phyloP scores from a whole-genome alignment of 2,329 filamentous ascomycete genomes.

The Colletotrichum zoysiae region DNA sequence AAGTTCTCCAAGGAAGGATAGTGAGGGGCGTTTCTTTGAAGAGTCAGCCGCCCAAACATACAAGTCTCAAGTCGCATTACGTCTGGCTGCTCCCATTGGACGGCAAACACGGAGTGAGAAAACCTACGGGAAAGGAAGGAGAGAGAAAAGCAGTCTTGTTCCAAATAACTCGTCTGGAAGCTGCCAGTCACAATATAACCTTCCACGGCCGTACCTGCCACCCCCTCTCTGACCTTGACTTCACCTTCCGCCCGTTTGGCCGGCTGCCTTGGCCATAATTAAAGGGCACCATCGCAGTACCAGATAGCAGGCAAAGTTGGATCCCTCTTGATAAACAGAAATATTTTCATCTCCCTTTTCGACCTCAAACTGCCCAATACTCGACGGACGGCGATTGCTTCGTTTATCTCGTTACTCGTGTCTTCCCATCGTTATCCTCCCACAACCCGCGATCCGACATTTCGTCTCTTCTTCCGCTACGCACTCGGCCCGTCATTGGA shows the following conservation, averaged over 20 bases:
- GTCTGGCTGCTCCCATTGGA: background rate
- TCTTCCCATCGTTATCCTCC: background rate
- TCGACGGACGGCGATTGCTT: background rate
- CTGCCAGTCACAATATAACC: background rate
- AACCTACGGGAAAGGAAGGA: background rate
- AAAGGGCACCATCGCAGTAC: background rate
- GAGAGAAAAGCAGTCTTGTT: background rate
- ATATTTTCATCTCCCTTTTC: background rate
- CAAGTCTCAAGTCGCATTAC: background rate
- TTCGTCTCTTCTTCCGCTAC: too few species aligned
- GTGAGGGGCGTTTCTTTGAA: too few species aligned
- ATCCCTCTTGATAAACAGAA: background rate
- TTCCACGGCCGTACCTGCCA: background rate
- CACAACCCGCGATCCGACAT: background rate
- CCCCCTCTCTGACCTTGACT: background rate
- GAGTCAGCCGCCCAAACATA: background rate
- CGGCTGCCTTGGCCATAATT: background rate
- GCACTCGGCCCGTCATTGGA: too few species aligned
- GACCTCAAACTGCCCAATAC: background rate
- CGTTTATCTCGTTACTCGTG: background rate
- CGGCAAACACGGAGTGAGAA: background rate
- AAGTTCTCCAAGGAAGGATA: background rate
- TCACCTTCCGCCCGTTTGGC: background rate
- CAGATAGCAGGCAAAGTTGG: background rate
- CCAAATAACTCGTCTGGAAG: background rate